These are phyloP conservation scores for Pyrus hybrid DNA, from an alignment of 331 rosid genomes.

Conservation along the genomic window DNA sequence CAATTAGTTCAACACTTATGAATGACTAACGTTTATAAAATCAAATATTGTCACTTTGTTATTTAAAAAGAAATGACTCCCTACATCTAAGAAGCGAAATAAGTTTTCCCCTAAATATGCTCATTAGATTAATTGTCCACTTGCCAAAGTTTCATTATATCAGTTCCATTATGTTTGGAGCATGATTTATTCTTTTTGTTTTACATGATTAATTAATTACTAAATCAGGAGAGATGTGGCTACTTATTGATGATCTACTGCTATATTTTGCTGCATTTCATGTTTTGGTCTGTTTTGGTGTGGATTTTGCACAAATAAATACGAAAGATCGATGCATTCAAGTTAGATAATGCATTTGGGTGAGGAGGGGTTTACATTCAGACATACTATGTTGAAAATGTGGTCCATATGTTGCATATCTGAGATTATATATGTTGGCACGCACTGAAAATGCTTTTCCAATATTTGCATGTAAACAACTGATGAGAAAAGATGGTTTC, in stretches of 20 bases:
- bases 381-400: too few relatives aligned
- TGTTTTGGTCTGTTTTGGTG: neutral
- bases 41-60: too few relatives aligned
- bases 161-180: neutral
- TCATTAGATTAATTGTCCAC: neutral
- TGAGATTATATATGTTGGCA: too few relatives aligned
- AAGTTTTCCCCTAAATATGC: too few relatives aligned
- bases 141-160: neutral
- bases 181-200: neutral
- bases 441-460: too few relatives aligned
- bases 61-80: too few relatives aligned
- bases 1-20: too few relatives aligned
- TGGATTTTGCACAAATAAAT: neutral
- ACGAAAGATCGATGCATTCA: neutral
- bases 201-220: neutral
- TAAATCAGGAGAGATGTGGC: neutral
- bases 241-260: neutral
- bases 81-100: too few relatives aligned
- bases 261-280: neutral
- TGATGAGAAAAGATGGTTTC: too few relatives aligned
- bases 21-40: too few relatives aligned
- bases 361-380: neutral
- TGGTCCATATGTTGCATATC: too few relatives aligned
- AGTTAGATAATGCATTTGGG: neutral
- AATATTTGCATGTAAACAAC: too few relatives aligned